These are phyloP conservation scores for Wickerhamiella domercqiae DNA, from an alignment of 805 yeast genomes.

Conservation along the genomic window DNA sequence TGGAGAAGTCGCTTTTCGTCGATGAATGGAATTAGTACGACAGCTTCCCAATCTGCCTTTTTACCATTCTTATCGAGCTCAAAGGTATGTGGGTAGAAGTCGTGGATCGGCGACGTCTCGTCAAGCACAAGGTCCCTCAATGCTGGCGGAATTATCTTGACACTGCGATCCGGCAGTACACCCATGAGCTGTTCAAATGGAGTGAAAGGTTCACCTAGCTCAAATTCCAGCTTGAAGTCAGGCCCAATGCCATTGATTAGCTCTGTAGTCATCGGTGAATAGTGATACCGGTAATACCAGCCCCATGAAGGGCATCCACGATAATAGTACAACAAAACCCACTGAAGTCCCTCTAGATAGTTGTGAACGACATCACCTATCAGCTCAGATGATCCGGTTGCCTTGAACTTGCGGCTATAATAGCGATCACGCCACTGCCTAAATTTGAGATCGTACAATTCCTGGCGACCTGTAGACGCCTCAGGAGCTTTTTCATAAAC, in stretches of 20 bases:
- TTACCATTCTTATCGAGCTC: constrained; percentile 87
- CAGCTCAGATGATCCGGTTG: constrained; percentile 39
- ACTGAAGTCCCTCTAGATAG: constrained; percentile 87
- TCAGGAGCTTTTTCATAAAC: constrained; percentile 23
- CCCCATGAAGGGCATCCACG: constrained; percentile 90
- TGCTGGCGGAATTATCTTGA: constrained; percentile 55
- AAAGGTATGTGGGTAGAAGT: constrained; percentile 81
- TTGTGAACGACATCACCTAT: constrained; percentile 55
- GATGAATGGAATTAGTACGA: constrained; percentile 80
- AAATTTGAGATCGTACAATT: constrained; percentile 59
- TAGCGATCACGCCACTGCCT: constrained; percentile 73
- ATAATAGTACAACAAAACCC: constrained; percentile 89
- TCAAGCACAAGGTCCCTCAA: constrained; percentile 79
- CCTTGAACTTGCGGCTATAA: constrained; percentile 65
- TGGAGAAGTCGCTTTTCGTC: constrained; percentile 61
- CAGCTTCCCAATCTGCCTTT: constrained; percentile 96
- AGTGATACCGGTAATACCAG: constrained; percentile 83
- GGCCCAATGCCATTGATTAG: constrained; percentile 46
- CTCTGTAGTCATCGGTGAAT: constrained; percentile 90
- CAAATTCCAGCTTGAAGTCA: constrained; percentile 45
- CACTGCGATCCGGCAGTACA: constrained; percentile 87
- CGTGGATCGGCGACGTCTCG: constrained; percentile 68
- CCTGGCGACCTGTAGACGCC: constrained; percentile 34
- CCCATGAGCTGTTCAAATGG: constrained; percentile 97
- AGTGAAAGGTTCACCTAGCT: constrained; percentile 60